These are phyloP conservation scores for Pleurotus djamor DNA, from an alignment of 768 basidiomycete genomes.

Conservation along the genomic window DNA sequence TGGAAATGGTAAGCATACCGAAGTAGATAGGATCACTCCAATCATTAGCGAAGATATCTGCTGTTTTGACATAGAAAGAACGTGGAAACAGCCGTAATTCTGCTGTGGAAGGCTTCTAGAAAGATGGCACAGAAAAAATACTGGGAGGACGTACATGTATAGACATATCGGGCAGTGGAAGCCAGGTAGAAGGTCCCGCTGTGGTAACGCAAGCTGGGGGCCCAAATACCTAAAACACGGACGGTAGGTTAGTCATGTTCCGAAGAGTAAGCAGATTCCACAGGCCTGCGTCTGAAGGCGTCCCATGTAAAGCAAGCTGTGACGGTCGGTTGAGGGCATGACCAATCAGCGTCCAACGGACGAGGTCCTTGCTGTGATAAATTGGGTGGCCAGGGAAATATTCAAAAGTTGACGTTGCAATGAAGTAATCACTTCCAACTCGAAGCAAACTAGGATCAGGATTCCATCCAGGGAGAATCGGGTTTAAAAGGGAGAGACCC, in stretches of 20 bases:
- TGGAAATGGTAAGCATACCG: constrained; percentile 16
- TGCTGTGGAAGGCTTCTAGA: constrained; percentile 14
- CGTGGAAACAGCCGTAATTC: constrained; percentile 35
- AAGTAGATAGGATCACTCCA: constrained; percentile 42
- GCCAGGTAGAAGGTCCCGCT: constrained; percentile 30
- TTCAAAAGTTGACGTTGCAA: constrained; percentile 36
- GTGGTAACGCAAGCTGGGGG: constrained; percentile 32
- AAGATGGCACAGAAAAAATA: neutral
- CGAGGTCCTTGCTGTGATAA: constrained; percentile 36
- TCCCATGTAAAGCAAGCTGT: constrained; percentile 31
- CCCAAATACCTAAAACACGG: constrained; percentile 27
- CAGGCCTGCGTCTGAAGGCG: constrained; percentile 34
- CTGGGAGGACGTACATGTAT: constrained; percentile 24
- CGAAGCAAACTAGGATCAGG: constrained; percentile 37
- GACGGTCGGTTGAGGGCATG: constrained; percentile 33
- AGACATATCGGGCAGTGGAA: constrained; percentile 35
- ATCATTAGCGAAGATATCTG: constrained; percentile 32
- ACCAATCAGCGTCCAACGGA: constrained; percentile 32
- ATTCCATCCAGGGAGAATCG: constrained; percentile 38
- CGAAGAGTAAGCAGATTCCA: neutral
- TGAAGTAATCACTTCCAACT: constrained; percentile 35
- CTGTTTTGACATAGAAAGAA: constrained; percentile 35
- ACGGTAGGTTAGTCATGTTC: neutral
- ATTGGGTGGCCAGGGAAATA: constrained; percentile 39
- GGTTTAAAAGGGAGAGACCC: constrained; percentile 22